These are phyloP conservation scores for Spiraea crenata DNA, from an alignment of 331 rosid genomes.

Conservation along the genomic window DNA sequence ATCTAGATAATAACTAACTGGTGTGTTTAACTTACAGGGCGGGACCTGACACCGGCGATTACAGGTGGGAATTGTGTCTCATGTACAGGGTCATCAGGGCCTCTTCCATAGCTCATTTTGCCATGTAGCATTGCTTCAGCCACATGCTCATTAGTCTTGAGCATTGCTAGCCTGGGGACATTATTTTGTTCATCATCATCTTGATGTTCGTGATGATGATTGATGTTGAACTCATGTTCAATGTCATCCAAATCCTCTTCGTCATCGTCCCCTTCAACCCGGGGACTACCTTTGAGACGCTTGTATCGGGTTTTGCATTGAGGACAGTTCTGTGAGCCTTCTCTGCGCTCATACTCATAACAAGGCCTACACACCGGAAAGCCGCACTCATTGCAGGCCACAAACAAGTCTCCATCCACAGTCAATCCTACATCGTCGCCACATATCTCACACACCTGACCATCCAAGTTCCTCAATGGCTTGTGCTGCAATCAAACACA, in stretches of 20 bases:
- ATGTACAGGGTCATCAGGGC: slow-evolving; percentile 73
- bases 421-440: slow-evolving; percentile 90
- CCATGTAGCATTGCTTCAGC: slow-evolving; percentile 95
- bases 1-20: neutral
- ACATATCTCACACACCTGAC: slow-evolving; percentile 95
- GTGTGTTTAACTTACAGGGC: slow-evolving; percentile 35
- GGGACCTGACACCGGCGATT: slow-evolving; percentile 60
- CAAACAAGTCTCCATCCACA: slow-evolving; percentile 93
- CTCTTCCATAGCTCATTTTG: slow-evolving; percentile 98
- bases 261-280: slow-evolving; percentile 93
- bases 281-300: slow-evolving; percentile 97
- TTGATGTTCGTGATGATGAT: slow-evolving; percentile 23
- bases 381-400: slow-evolving; percentile 98
- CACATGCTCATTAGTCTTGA: slow-evolving; percentile 47
- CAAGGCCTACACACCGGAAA: slow-evolving; percentile 95
- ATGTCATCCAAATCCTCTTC: slow-evolving; percentile 93
- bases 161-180: neutral
- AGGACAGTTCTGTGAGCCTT: slow-evolving; percentile 89
- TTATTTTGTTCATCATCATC: slow-evolving; percentile 1
- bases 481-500: slow-evolving; percentile 53
- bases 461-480: slow-evolving; percentile 90
- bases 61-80: slow-evolving; percentile 67
- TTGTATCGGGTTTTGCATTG: slow-evolving; percentile 93
- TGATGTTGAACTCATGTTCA: slow-evolving; percentile 82
- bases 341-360: slow-evolving; percentile 92